Percentiles rank a stretch among this genome's conserved stretches.
Conservation (phyloP, 352 stramenopile species). For the Phytophthora megakarya region DNA sequence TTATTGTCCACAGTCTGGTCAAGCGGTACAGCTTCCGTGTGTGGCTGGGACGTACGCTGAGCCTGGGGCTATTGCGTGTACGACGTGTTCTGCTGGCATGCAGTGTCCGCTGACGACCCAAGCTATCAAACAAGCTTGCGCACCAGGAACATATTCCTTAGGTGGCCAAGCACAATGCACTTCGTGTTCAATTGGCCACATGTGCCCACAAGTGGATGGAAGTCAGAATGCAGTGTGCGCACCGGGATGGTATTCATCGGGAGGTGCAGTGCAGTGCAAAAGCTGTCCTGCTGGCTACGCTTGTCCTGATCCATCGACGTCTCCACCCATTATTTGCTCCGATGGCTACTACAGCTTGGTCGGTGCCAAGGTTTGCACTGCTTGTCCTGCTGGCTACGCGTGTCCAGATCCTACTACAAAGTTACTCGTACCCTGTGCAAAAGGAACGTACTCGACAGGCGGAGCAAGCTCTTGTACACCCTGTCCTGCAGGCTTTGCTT, state of each 20-base stretch:
- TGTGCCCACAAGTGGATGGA: conserved; percentile 56
- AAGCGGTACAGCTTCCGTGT: conserved; percentile 55
- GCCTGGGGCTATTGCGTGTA: conserved; percentile 51
- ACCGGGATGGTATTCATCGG: conserved; percentile 47
- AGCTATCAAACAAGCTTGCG: conserved; percentile 47
- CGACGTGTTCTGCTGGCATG: conserved; percentile 55
- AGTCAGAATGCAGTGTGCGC: conserved; percentile 53
- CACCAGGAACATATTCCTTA: conserved; percentile 64
- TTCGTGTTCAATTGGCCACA: conserved; percentile 50
- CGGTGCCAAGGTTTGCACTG: conserved; percentile 55
- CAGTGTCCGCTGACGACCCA: conserved; percentile 57
- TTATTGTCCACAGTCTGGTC: conserved; percentile 56
- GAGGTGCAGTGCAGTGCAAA: conserved; percentile 54
- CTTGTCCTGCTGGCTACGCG: conserved; percentile 73
- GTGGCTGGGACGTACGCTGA: conserved; percentile 51
- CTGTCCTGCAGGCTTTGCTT: conserved; percentile 82
- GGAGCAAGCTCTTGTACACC: conserved; percentile 59
- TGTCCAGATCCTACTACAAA: conserved; percentile 68
- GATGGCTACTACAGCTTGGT: conserved; percentile 66
- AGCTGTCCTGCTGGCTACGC: conserved; percentile 63
- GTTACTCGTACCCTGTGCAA: conserved; percentile 48
- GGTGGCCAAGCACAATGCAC: conserved; percentile 55
- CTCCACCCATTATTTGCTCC: conserved; percentile 41
- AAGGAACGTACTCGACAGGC: conserved; percentile 63
- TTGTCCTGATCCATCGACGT: conserved; percentile 49